These are phyloP conservation scores for Smittium culicis DNA, from an alignment of 371 early-diverging fungal species.

Conservation along the genomic window DNA sequence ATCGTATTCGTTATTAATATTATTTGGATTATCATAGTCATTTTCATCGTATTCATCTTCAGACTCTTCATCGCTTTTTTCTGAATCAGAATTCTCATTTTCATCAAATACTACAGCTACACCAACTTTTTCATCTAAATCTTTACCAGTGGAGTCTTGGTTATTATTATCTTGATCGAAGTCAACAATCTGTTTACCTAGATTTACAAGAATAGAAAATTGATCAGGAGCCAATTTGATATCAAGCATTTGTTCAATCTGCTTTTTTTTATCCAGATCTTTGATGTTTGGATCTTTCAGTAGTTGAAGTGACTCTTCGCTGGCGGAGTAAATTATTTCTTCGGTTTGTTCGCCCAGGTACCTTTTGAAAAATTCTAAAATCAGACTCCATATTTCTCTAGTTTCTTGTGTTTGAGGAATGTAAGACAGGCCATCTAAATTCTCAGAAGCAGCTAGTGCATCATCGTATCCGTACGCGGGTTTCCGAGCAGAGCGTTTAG, in stretches of 20 bases:
- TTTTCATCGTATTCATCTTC: conserved; percentile 25
- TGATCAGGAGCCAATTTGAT: conserved; percentile 50
- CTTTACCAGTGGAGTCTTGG: conserved; percentile 13
- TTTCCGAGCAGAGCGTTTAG: not conserved
- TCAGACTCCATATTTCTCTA: conserved; percentile 70
- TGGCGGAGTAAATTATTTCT: conserved; percentile 79
- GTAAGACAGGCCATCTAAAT: conserved; percentile 73
- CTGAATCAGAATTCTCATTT: not conserved
- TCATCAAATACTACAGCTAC: conserved; percentile 48
- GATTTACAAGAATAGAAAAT: conserved; percentile 74
- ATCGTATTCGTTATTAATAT: conserved; percentile 34
- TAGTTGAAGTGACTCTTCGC: conserved; percentile 66
- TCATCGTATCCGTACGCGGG: conserved; percentile 26
- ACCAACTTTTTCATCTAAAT: conserved; percentile 39
- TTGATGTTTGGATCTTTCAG: conserved; percentile 71
- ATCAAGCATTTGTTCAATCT: conserved; percentile 57
- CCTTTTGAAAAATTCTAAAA: conserved; percentile 63
- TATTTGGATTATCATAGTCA: too few species aligned
- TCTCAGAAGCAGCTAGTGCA: conserved; percentile 82
- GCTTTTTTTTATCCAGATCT: conserved; percentile 78
- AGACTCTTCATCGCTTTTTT: conserved; percentile 15
- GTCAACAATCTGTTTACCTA: conserved; percentile 89
- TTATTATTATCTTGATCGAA: conserved; percentile 33
- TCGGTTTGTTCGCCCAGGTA: conserved; percentile 78
- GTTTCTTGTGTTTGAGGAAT: conserved; percentile 88